phyloP scores from a whole-genome alignment of 1,284 basidiomycete species.

The Somion occarium region DNA sequence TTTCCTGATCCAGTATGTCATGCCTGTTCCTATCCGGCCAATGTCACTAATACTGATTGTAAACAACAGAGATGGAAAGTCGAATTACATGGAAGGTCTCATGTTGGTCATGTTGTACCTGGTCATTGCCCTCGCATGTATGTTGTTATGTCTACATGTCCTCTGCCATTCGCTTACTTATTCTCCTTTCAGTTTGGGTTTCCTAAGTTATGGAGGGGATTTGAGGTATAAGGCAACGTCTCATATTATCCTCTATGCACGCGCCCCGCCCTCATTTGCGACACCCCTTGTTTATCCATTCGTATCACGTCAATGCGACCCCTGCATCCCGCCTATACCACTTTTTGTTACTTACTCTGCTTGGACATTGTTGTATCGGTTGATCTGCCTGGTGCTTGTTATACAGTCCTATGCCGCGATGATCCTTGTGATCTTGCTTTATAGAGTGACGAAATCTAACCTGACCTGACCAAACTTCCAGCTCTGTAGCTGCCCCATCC shows the following conservation, averaged over 20 bases:
- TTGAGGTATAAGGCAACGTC: background rate
- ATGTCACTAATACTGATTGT: background rate
- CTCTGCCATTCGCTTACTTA: constrained; percentile 2
- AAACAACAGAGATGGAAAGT: constrained; percentile 64
- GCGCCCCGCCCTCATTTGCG: background rate
- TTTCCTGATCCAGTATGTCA: constrained; percentile 65
- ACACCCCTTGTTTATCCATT: background rate
- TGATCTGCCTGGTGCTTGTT: too few relatives aligned
- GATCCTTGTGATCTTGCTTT: too few relatives aligned
- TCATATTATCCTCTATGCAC: background rate
- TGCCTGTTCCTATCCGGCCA: background rate
- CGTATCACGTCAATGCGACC: background rate
- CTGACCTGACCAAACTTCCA: too few relatives aligned
- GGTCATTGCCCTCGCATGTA: constrained; percentile 28
- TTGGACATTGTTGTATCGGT: background rate
- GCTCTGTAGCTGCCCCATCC: too few relatives aligned
- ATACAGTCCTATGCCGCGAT: too few relatives aligned
- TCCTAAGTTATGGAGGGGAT: constrained; percentile 16
- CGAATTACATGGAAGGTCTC: constrained; percentile 86
- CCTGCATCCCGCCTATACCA: background rate
- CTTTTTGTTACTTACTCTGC: too few relatives aligned
- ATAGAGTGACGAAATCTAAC: too few relatives aligned
- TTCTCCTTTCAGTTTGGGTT: constrained; percentile 24
- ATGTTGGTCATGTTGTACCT: constrained; percentile 42
- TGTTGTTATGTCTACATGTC: constrained; percentile 7